These are phyloP conservation scores for Suillus brevipes DNA, from an alignment of 768 basidiomycete genomes.

Conservation along the genomic window DNA sequence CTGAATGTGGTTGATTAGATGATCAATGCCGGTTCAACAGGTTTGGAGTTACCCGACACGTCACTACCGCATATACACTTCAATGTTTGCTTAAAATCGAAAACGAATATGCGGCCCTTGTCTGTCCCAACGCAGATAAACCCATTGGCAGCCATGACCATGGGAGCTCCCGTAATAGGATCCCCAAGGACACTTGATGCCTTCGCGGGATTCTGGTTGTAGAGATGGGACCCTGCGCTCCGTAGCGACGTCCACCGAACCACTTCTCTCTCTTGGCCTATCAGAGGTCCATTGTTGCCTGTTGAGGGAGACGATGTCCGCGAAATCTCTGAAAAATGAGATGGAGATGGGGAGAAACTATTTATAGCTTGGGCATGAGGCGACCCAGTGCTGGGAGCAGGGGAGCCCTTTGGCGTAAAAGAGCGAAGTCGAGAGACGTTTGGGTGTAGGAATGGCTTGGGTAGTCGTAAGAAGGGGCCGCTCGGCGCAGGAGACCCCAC, in stretches of 20 bases:
- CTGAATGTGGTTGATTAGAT: constrained; percentile 39
- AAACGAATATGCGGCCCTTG: constrained; percentile 74
- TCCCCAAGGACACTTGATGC: constrained; percentile 63
- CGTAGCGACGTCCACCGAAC: constrained; percentile 78
- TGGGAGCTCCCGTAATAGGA: constrained; percentile 63
- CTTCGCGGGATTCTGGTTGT: constrained; percentile 52
- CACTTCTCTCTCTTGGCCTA: constrained; percentile 48
- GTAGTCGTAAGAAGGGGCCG: constrained; percentile 30
- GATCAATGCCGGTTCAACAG: constrained; percentile 9
- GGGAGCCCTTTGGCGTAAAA: constrained; percentile 49
- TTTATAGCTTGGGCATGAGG: constrained; percentile 45
- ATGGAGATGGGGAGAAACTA: constrained; percentile 54
- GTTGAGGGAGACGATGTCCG: constrained; percentile 59
- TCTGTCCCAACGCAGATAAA: constrained; percentile 88
- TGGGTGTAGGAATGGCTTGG: constrained; percentile 67
- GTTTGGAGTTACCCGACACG: constrained; percentile 48
- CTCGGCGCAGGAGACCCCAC: constrained; percentile 38
- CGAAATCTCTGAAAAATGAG: constrained; percentile 72
- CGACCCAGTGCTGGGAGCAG: constrained; percentile 40
- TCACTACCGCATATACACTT: constrained; percentile 78
- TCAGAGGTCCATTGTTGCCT: constrained; percentile 23
- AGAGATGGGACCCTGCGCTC: constrained; percentile 57
- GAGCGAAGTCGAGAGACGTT: constrained; percentile 82
- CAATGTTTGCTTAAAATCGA: constrained; percentile 88
- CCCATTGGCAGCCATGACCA: constrained; percentile 81